A percentile compares a stretch with the other conserved stretches of the same genome.
phyloP scores from a whole-genome alignment of 306 rosid species.

The Hippophae gyantsensis region DNA sequence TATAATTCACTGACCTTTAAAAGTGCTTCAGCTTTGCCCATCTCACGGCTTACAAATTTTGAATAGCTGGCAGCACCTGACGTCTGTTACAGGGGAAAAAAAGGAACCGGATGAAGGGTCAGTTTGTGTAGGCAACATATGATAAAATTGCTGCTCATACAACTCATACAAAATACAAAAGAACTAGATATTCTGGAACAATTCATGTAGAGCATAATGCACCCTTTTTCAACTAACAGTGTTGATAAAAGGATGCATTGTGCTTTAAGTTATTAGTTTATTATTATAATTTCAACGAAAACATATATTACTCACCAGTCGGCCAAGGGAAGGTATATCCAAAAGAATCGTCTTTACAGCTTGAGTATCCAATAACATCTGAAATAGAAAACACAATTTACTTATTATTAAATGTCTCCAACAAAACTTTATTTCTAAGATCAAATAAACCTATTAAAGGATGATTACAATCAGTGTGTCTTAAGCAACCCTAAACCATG shows the following conservation, averaged over 20 bases:
- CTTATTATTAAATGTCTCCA: slow-evolving; percentile 14
- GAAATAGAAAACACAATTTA: slow-evolving; percentile 28
- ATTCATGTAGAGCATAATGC: too few species aligned
- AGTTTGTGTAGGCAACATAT: slow-evolving; percentile 4
- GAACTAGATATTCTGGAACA: too few species aligned
- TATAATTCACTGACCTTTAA: slow-evolving; percentile 54
- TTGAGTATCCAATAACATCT: slow-evolving; percentile 98
- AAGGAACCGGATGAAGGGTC: slow-evolving; percentile 13
- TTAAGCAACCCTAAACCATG: too few species aligned
- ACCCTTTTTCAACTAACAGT: too few species aligned
- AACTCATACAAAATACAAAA: too few species aligned
- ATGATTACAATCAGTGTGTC: not conserved
- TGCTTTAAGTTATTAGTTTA: too few species aligned
- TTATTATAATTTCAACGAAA: not conserved
- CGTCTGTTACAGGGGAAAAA: slow-evolving; percentile 38
- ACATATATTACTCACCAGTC: slow-evolving; percentile 48
- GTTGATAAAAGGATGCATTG: too few species aligned
- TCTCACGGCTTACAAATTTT: slow-evolving; percentile 92
- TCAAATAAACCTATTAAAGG: slow-evolving; percentile 5
- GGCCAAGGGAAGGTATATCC: slow-evolving; percentile 95
- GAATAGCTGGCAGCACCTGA: slow-evolving; percentile 91
- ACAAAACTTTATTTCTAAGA: slow-evolving; percentile 1
- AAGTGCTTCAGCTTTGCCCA: slow-evolving; percentile 99
- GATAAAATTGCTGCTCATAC: not conserved
- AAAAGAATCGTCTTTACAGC: slow-evolving; percentile 96